Percentiles rank a stretch among this genome's conserved stretches.
Conservation (phyloP, 148 eudicot genomes). For the Vaccinium corymbosum region DNA sequence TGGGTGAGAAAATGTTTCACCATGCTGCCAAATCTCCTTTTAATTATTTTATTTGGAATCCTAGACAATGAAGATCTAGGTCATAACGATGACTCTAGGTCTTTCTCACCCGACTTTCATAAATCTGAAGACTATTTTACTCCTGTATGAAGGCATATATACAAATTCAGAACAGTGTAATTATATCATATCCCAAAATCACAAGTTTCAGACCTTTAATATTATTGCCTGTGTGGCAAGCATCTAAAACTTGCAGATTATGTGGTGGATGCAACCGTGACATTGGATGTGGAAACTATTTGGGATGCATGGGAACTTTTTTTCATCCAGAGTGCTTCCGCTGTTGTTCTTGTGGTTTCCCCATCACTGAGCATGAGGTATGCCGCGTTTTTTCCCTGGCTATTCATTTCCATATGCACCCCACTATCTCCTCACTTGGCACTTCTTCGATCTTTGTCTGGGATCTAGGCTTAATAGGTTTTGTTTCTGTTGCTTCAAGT, state of each 20-base stretch:
- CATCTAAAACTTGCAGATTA: conserved; percentile 44
- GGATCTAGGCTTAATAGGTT: conserved; percentile 35
- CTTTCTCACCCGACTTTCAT: conserved; percentile 1
- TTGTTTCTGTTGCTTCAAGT: conserved; percentile 78
- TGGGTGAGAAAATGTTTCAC: not conserved
- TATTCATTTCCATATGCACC: not conserved
- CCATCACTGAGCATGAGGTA: conserved; percentile 95
- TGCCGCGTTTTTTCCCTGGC: not conserved
- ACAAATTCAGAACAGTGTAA: not conserved
- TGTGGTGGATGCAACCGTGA: conserved; percentile 87
- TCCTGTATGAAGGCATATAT: no score
- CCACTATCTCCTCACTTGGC: not conserved
- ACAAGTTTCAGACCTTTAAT: not conserved
- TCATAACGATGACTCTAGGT: not conserved
- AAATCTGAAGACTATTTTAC: not conserved
- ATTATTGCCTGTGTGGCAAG: conserved; percentile 6
- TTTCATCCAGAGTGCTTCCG: conserved; percentile 91
- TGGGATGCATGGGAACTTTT: conserved; percentile 90
- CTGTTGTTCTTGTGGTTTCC: conserved; percentile 71
- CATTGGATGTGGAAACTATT: conserved; percentile 75
- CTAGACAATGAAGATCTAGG: conserved; percentile 4
- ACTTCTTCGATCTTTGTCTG: conserved; percentile 4
- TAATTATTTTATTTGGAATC: not conserved
- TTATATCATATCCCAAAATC: not conserved
- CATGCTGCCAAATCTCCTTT: not conserved